phyloP scores from a whole-genome alignment of 306 rosid genomes.

The Malus sylvestris region DNA sequence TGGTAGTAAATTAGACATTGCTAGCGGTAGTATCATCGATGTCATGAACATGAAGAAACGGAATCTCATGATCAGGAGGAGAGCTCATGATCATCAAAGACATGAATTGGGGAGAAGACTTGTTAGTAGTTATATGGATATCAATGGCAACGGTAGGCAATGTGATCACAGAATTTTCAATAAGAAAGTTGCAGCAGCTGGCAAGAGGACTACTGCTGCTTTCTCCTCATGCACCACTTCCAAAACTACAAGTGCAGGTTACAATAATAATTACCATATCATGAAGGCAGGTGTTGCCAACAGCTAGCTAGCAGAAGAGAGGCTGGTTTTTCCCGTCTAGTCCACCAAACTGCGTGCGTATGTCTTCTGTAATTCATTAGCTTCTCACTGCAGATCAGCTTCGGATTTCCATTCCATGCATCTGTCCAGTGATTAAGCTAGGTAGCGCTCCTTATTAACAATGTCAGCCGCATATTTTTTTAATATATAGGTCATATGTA shows the following conservation, averaged over 20 bases:
- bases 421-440: too few species aligned
- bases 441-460: too few species aligned
- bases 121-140: neutral
- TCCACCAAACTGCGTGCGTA: too few species aligned
- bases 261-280: too few species aligned
- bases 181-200: neutral
- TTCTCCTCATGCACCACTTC: neutral
- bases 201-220: neutral
- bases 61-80: conserved; percentile 21
- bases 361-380: too few species aligned
- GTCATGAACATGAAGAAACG: conserved; percentile 20
- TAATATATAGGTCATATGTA: too few species aligned
- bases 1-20: conserved; percentile 27
- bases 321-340: too few species aligned
- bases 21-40: neutral
- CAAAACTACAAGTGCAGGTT: neutral
- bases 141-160: neutral
- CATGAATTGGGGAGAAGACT: conserved; percentile 43
- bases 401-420: too few species aligned
- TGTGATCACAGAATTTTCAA: neutral
- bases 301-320: too few species aligned
- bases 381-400: too few species aligned
- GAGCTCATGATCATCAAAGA: conserved; percentile 32
- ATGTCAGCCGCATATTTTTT: too few species aligned
- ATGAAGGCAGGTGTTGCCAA: too few species aligned